Evolutionary conservation across 225 moss, liverwort and hornwort genomes (phyloP).

Genomic region (Takakia lepidozioides): DNA sequence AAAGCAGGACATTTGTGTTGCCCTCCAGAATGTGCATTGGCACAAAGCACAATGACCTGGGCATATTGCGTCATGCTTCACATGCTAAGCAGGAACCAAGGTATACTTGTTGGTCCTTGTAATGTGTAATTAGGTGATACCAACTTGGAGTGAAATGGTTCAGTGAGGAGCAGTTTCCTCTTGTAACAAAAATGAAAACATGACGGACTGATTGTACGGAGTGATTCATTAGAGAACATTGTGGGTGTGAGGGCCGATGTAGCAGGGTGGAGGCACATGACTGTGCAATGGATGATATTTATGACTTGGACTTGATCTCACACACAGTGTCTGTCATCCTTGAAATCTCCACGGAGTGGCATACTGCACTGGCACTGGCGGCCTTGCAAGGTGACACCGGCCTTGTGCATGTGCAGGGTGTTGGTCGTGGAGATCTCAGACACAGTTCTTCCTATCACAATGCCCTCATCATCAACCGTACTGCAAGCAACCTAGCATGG

Average conservation of each 20-base stretch:
- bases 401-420: slow-evolving; percentile 22
- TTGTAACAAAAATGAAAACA: too few species aligned
- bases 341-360: slow-evolving; percentile 35
- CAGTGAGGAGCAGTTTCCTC: background rate
- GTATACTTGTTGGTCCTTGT: slow-evolving; percentile 12
- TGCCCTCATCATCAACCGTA: slow-evolving; percentile 28
- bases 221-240: too few species aligned
- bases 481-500: slow-evolving; percentile 37
- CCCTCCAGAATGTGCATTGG: slow-evolving; percentile 42
- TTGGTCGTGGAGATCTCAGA: slow-evolving; percentile 13
- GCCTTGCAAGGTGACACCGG: background rate
- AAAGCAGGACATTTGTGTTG: slow-evolving; percentile 51
- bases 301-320: slow-evolving; percentile 35
- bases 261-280: slow-evolving; percentile 13
- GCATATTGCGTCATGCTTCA: slow-evolving; percentile 1
- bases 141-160: background rate
- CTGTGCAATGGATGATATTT: slow-evolving; percentile 26
- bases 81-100: slow-evolving; percentile 5
- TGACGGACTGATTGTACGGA: too few species aligned
- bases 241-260: too few species aligned
- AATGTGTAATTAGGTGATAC: too few species aligned
- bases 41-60: slow-evolving; percentile 17
- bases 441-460: slow-evolving; percentile 6
- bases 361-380: slow-evolving; percentile 11
- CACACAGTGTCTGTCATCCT: slow-evolving; percentile 30